phyloP scores from a whole-genome alignment of 169 alveolate genomes.

The Cryptosporidium baileyi region DNA sequence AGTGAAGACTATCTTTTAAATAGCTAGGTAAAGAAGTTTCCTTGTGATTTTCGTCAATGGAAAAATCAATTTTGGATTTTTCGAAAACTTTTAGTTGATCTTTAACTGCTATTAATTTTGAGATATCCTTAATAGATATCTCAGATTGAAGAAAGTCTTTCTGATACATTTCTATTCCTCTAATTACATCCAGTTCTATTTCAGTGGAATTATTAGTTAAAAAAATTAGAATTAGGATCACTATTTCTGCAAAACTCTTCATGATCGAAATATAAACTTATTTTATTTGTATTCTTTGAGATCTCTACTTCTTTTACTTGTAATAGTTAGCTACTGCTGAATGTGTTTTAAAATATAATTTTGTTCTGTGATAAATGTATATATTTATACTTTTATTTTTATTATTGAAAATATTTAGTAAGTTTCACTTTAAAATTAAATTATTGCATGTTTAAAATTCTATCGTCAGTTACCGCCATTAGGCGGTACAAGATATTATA shows the following conservation, averaged over 20 bases:
- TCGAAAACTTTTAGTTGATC: slow-evolving; percentile 26
- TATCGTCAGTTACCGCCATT: not conserved
- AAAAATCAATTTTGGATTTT: not conserved
- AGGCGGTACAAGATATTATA: no score
- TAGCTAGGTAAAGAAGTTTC: not conserved
- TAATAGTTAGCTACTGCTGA: no score
- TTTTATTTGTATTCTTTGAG: no score
- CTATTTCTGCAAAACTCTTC: no score
- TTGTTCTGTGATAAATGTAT: no score
- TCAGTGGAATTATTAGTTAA: not conserved
- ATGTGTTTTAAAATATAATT: no score
- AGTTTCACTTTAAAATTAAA: no score
- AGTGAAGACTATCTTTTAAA: not conserved
- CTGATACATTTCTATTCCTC: not conserved
- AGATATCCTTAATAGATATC: not conserved
- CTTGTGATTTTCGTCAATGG: not conserved
- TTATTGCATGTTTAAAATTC: not conserved
- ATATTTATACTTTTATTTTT: no score
- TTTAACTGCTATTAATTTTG: slow-evolving; percentile 9
- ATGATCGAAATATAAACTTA: no score
- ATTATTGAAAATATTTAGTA: no score
- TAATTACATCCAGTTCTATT: slow-evolving; percentile 22
- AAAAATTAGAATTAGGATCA: no score
- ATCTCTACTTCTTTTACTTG: no score
- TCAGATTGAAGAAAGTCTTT: not conserved